Conservation (phyloP, 495 filamentous ascomycete species). For the Talaromyces trachyspermus region DNA sequence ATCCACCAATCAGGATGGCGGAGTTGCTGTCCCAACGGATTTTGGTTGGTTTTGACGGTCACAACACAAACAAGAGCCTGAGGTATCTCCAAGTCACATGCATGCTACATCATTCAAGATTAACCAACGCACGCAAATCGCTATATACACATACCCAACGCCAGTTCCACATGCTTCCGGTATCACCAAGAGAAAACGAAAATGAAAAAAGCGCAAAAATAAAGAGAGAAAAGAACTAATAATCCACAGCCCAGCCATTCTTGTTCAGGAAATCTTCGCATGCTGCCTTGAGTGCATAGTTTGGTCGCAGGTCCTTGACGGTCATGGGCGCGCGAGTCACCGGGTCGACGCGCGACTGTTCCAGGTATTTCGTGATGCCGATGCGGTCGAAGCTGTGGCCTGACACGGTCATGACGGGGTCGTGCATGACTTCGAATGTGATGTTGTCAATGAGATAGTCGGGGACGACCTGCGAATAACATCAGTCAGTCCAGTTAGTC, state of each 20-base stretch:
- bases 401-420: conserved; percentile 81
- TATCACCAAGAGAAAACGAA: conserved; percentile 8
- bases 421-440: conserved; percentile 85
- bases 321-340: conserved; percentile 69
- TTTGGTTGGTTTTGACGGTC: no score
- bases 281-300: conserved; percentile 74
- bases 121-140: no score
- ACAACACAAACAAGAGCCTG: no score
- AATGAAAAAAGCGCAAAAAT: conserved; percentile 8
- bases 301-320: conserved; percentile 69
- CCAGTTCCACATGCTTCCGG: background rate
- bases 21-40: no score
- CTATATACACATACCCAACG: background rate
- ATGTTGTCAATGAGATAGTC: conserved; percentile 88
- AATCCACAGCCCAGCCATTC: conserved; percentile 94
- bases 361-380: conserved; percentile 80
- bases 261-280: conserved; percentile 76
- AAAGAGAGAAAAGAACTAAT: conserved; percentile 38
- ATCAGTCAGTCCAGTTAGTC: conserved; percentile 10
- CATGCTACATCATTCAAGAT: no score
- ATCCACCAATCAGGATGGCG: no score
- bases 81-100: no score
- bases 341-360: conserved; percentile 67
- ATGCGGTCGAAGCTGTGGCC: conserved; percentile 85
- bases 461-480: conserved; percentile 59